Percentiles rank a stretch among this genome's conserved stretches.
Evolutionary conservation across 2,329 filamentous ascomycete genomes (phyloP).

Genomic region (Aspergillus sp.): DNA sequence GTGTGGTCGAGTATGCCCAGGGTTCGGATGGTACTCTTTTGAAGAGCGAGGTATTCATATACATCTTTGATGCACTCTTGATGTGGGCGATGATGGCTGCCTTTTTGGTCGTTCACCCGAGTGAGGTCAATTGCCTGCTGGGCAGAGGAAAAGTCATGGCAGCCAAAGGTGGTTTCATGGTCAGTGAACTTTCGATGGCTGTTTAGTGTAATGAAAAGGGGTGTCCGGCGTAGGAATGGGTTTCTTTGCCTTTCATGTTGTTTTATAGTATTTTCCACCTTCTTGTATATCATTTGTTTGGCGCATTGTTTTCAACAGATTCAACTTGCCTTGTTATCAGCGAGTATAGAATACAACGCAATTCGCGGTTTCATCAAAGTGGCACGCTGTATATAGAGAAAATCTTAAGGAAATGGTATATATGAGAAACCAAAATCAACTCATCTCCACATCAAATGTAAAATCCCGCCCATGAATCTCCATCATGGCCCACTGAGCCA

Average conservation of each 20-base stretch:
- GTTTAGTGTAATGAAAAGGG: constrained; percentile 1
- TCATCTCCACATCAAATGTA: too few relatives aligned
- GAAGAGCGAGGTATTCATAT: constrained; percentile 23
- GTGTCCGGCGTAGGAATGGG: too few relatives aligned
- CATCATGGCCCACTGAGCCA: constrained; percentile 26
- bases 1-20: constrained; percentile 24
- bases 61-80: constrained; percentile 25
- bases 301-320: too few relatives aligned
- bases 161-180: constrained; percentile 11
- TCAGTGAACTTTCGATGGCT: constrained; percentile 6
- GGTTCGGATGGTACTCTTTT: constrained; percentile 21
- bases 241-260: background rate
- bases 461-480: constrained; percentile 23
- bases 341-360: too few relatives aligned
- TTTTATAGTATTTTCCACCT: background rate
- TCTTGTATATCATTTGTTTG: too few relatives aligned
- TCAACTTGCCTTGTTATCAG: too few relatives aligned
- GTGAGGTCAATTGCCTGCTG: constrained; percentile 18
- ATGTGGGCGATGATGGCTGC: constrained; percentile 21
- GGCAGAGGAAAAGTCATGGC: constrained; percentile 12
- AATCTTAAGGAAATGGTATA: background rate
- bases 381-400: too few relatives aligned
- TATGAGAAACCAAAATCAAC: background rate
- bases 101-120: constrained; percentile 19
- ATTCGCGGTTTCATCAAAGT: too few relatives aligned